A percentile compares a stretch with the other conserved stretches of the same genome.
These are phyloP conservation scores for Phytophthora citricola DNA, from an alignment of 352 stramenopile species.

Conservation along the genomic window DNA sequence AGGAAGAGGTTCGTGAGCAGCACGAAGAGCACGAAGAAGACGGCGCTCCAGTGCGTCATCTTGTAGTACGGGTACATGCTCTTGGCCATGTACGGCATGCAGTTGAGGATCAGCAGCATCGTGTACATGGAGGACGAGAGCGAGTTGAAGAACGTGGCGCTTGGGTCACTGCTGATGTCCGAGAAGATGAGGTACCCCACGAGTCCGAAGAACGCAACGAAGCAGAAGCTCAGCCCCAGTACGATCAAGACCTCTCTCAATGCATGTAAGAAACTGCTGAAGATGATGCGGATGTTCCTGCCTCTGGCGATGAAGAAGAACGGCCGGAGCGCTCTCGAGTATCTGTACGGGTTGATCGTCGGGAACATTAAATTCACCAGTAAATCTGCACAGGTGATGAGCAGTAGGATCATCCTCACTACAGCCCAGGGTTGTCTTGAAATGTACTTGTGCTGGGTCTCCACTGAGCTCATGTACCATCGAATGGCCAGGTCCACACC, in stretches of 20 bases:
- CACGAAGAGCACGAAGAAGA: conserved; percentile 86
- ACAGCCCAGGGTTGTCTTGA: conserved; percentile 80
- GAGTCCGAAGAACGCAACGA: conserved; percentile 82
- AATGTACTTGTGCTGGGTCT: conserved; percentile 81
- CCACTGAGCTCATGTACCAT: conserved; percentile 86
- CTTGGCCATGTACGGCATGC: conserved; percentile 81
- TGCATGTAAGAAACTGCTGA: conserved; percentile 80
- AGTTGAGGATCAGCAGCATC: conserved; percentile 85
- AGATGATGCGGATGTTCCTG: conserved; percentile 87
- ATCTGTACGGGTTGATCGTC: conserved; percentile 64
- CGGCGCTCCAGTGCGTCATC: conserved; percentile 76
- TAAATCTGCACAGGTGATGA: conserved; percentile 65
- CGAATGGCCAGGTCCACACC: conserved; percentile 69
- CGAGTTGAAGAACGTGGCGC: conserved; percentile 71
- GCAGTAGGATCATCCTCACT: conserved; percentile 64
- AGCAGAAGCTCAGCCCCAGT: conserved; percentile 71
- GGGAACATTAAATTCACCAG: conserved; percentile 54
- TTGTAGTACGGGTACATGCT: conserved; percentile 87
- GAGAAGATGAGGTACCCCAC: conserved; percentile 83
- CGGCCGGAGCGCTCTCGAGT: conserved; percentile 68
- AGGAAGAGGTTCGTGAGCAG: conserved; percentile 84
- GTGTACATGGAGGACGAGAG: conserved; percentile 81
- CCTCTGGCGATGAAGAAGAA: conserved; percentile 85
- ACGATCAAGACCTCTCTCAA: conserved; percentile 78
- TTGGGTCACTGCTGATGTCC: conserved; percentile 57